These are phyloP conservation scores for Suillus americanus DNA, from an alignment of 768 basidiomycete species.

Conservation along the genomic window DNA sequence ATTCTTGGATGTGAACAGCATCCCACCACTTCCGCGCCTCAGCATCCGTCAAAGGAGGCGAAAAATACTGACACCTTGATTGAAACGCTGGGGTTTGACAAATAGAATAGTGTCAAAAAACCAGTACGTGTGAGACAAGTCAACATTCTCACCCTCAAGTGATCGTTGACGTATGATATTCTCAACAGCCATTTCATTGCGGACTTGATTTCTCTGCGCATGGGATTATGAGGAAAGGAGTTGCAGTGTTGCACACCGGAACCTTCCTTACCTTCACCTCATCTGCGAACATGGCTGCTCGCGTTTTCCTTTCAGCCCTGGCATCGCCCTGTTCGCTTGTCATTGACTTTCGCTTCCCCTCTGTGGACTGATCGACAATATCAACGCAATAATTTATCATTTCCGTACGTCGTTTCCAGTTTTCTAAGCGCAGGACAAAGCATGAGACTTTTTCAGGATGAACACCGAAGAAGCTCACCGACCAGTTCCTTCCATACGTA, in stretches of 20 bases:
- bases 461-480: conserved; percentile 46
- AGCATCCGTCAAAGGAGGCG: conserved; percentile 57
- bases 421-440: conserved; percentile 37
- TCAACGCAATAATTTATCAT: conserved; percentile 75
- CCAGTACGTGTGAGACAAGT: conserved; percentile 10
- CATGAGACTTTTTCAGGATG: conserved; percentile 13
- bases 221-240: conserved; percentile 1
- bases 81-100: conserved; percentile 57
- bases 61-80: conserved; percentile 78
- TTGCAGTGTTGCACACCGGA: conserved; percentile 10
- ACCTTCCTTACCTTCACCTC: conserved; percentile 63
- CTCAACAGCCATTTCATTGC: conserved; percentile 73
- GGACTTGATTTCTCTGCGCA: conserved; percentile 66
- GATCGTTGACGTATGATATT: conserved; percentile 69
- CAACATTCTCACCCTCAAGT: conserved; percentile 55
- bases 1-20: conserved; percentile 34
- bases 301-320: conserved; percentile 45
- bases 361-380: conserved; percentile 64
- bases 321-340: conserved; percentile 45
- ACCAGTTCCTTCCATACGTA: conserved; percentile 78
- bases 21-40: conserved; percentile 63
- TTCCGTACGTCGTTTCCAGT: conserved; percentile 73
- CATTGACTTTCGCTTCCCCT: conserved; percentile 51
- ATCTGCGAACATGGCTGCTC: conserved; percentile 59
- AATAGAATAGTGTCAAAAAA: conserved; percentile 15